These are phyloP conservation scores for Gentiana dahurica DNA, from an alignment of 257 asterid genomes.

Conservation along the genomic window DNA sequence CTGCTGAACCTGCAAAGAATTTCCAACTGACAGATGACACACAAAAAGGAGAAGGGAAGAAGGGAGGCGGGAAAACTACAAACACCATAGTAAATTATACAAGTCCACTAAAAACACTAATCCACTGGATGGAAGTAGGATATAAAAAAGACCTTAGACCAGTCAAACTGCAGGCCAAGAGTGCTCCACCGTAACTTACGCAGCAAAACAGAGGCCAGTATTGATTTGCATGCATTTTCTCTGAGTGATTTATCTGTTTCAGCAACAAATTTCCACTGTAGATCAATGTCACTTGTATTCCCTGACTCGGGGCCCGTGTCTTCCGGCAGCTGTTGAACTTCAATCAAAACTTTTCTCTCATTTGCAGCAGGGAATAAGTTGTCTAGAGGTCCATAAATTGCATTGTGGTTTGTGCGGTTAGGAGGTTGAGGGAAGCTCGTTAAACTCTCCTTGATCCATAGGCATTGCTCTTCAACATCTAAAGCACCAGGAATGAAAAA, in stretches of 20 bases:
- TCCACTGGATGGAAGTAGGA: conserved; percentile 20
- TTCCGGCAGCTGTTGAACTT: conserved; percentile 23
- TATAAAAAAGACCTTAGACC: conserved; percentile 88
- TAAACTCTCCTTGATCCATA: conserved; percentile 80
- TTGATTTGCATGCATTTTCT: conserved; percentile 36
- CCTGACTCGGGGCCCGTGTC: conserved; percentile 17
- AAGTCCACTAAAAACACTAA: conserved; percentile 1
- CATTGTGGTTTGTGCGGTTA: conserved; percentile 84
- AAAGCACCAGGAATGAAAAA: conserved; percentile 88
- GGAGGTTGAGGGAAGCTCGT: conserved; percentile 84
- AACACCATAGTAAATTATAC: neutral
- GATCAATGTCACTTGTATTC: conserved; percentile 13
- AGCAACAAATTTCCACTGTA: conserved; percentile 46
- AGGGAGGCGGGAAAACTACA: neutral
- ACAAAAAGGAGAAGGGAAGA: too few relatives aligned
- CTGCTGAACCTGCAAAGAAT: too few relatives aligned
- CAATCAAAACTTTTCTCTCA: conserved; percentile 40
- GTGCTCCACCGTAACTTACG: conserved; percentile 99
- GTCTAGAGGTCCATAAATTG: conserved; percentile 61
- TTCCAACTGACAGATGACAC: too few relatives aligned
- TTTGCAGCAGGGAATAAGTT: conserved; percentile 67
- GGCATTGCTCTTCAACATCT: conserved; percentile 62
- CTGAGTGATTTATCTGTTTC: conserved; percentile 23
- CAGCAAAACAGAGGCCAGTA: conserved; percentile 77
- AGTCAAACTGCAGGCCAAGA: conserved; percentile 98